Evolutionary conservation across 129 eudicot species (phyloP), one percentile per base, ranked within the genome.

Genomic region (Erigeron canadensis): DNA sequence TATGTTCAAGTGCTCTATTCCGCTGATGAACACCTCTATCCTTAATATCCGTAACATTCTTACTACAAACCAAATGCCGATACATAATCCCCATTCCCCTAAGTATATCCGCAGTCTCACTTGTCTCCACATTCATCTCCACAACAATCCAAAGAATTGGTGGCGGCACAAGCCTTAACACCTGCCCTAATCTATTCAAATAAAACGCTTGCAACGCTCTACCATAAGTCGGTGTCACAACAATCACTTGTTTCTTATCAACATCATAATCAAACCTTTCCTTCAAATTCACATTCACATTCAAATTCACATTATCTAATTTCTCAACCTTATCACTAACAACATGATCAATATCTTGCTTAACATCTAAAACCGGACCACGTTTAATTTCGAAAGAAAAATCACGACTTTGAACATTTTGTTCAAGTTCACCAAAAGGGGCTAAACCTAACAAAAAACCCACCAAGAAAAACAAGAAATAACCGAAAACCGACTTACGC

Each of bases 1-100:
- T 94, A 71, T 94, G 98, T 71, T 89, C 90, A 23, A 94, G 80
- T 10, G 96, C 98, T 28, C 80, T 81, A 63, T 94, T 94, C 74
- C 98, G 72, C 81, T 94, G 98, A 69, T 89, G 90, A 66, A 94
- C 98, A 8, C 98, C 98, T 59, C 98, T 82, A 53, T 94, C 98
- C 81, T 94, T 94, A 12, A 87, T 63, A 74, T 80, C 71, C 2
- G 98, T 89, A 62, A 72, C 64, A 82, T 94, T 94, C 77, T 79
- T 89, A 39, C 23, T 28, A 60, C 96, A 87, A 22, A 94, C 97
- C 76, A 93, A 72, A 79, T 93, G 98, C 48, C 96, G 81, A 64
- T 89, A 86, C 95, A 89, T 86, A 21, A 87, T 81, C 6, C 96
- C 98, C 59, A 80, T 82, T 39, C 84, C 92, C 85, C 98, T 87